Evolutionary conservation across 1,139 yeast species (phyloP), one percentile per base, ranked within the genome.

Genomic region (Starmera stellimalicola): DNA sequence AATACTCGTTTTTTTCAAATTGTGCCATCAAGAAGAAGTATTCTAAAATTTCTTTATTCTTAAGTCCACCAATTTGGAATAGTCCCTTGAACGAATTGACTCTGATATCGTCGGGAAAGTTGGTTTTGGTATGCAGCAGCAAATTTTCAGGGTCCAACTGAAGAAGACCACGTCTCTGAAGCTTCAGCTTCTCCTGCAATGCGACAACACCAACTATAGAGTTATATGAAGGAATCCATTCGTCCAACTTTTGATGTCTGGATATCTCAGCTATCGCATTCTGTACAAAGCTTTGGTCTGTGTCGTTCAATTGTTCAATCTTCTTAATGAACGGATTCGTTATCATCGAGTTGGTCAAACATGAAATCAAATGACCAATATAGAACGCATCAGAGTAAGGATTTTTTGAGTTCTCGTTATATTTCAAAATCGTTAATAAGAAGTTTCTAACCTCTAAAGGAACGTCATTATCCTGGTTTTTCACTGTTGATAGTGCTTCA

Each of bases 391-490:
- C 98, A 33, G 79, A 75, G 53, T 73, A 91, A 11, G 67, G 66
- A 51, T 93, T 91, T 47, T 71, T 79, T 8, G 85, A 67, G 51
- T 91, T 93, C 47, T 91, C 97, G 51, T 88, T 91, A 57, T 77
- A 88, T 39, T 83, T 72, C 38, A 91, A 63, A 38, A 88, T 58
- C 46, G 80, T 87, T 33, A 87, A 58, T 29, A 93, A 46, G 35
- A 91, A 70, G 27, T 65, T 62, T 47, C 73, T 74, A 7, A 85
- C 68, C 31, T 67, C 75, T 2, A 57, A 45, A 0, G 95, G 95
- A 18, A 83, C 75, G 37, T 70, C 71, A 0, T 88, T 93, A 12
- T 66, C 62, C 15, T 68, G 69, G 50, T 82, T 78, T 36, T 73
- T 68, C 5, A 85, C 69, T 4, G 57, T 51, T 8, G 88, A 65